A percentile compares a stretch with the other conserved stretches of the same genome.
Conservation (phyloP, 1,284 basidiomycete genomes). For the Phaffia rhodozyma region DNA sequence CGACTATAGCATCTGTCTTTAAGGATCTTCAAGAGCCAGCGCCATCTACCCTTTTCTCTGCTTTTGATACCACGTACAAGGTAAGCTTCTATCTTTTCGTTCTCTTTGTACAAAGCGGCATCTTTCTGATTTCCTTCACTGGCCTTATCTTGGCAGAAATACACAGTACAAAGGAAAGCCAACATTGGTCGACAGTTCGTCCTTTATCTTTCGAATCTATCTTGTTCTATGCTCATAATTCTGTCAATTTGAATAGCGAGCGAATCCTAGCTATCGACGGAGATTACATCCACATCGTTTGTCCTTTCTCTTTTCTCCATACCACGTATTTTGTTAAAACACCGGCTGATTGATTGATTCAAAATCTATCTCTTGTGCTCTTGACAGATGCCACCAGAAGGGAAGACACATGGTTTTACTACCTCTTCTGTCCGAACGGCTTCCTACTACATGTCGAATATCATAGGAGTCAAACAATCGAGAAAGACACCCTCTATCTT, state of each 20-base stretch:
- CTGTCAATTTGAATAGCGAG: conserved; percentile 37
- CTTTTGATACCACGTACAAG: conserved; percentile 53
- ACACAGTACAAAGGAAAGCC: conserved; percentile 84
- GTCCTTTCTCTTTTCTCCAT: not conserved
- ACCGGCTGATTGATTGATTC: no score
- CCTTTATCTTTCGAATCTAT: no score
- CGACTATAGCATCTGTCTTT: conserved; percentile 67
- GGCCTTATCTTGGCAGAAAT: conserved; percentile 51
- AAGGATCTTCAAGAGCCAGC: conserved; percentile 39
- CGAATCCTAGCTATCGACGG: conserved; percentile 88
- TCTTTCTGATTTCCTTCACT: conserved; percentile 6
- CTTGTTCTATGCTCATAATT: no score
- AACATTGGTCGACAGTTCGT: conserved; percentile 65
- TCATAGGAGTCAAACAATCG: conserved; percentile 71
- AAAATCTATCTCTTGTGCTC: not conserved
- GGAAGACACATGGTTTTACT: conserved; percentile 2
- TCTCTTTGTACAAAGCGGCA: not conserved
- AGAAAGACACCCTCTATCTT: conserved; percentile 69
- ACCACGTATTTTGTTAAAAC: no score
- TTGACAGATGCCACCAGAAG: conserved; percentile 17
- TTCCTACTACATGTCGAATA: conserved; percentile 81
- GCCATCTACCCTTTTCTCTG: conserved; percentile 42
- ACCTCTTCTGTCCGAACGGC: conserved; percentile 54
- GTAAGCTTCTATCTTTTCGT: conserved; percentile 35
- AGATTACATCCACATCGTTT: conserved; percentile 65